phyloP scores from a whole-genome alignment of 257 asterid species.

The Anisodus tanguticus region DNA sequence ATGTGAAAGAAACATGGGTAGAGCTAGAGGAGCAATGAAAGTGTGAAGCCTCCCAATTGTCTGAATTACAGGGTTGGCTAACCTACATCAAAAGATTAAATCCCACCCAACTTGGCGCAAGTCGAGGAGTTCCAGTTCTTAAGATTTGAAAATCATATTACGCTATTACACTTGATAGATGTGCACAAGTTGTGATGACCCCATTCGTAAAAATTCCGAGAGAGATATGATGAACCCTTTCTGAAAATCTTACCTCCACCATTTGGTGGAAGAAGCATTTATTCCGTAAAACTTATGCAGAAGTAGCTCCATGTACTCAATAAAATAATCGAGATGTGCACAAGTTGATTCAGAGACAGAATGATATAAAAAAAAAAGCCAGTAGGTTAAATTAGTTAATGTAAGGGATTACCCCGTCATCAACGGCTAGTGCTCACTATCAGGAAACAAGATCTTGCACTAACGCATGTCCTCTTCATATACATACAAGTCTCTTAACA shows the following conservation, averaged over 20 bases:
- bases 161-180: too few species aligned
- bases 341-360: background rate
- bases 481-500: conserved; percentile 13
- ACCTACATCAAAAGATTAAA: background rate
- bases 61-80: background rate
- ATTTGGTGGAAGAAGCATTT: background rate
- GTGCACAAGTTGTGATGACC: too few species aligned
- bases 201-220: too few species aligned
- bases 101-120: background rate
- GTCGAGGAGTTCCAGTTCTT: background rate
- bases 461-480: background rate
- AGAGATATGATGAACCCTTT: too few species aligned
- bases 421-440: conserved; percentile 2
- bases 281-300: background rate
- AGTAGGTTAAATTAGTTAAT: conserved; percentile 3
- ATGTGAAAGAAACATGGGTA: background rate
- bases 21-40: too few species aligned
- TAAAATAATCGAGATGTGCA: background rate
- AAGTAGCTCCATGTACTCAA: background rate
- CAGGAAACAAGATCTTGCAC: conserved; percentile 29
- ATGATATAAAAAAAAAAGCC: background rate
- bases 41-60: background rate
- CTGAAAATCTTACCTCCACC: too few species aligned
- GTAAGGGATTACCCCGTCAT: conserved; percentile 26
- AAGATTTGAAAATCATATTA: background rate